Conservation (phyloP, 768 basidiomycete species). For the Piloderma croceum region DNA sequence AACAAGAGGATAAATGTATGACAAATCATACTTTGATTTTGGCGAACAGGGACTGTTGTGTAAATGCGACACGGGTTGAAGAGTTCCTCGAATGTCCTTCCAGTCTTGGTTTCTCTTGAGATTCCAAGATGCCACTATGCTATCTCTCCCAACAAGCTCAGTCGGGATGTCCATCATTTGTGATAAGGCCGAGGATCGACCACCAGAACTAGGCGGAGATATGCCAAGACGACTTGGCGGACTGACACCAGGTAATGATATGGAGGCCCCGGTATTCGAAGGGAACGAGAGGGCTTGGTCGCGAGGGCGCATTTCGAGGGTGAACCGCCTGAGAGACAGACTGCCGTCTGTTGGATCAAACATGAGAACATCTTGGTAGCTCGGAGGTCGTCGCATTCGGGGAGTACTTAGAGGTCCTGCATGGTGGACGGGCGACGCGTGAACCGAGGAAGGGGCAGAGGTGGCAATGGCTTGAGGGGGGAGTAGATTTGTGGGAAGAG, state of each 20-base stretch:
- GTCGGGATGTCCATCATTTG: conserved; percentile 31
- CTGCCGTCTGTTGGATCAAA: conserved; percentile 58
- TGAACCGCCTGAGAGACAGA: conserved; percentile 51
- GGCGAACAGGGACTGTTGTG: too few species aligned
- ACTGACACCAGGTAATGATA: conserved; percentile 54
- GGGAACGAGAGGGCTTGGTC: conserved; percentile 18
- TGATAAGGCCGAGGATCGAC: too few species aligned
- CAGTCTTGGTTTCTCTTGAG: conserved; percentile 47
- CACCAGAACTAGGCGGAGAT: conserved; percentile 22
- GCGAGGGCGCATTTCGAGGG: conserved; percentile 35
- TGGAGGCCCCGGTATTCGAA: conserved; percentile 42
- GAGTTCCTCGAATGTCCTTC: too few species aligned
- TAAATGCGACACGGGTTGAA: too few species aligned
- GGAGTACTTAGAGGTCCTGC: conserved; percentile 21
- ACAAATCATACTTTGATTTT: too few species aligned
- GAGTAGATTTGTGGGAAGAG: conserved; percentile 37
- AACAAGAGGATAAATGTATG: conserved; percentile 1
- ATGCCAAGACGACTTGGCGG: conserved; percentile 33
- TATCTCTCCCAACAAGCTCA: conserved; percentile 34
- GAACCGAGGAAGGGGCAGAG: conserved; percentile 24
- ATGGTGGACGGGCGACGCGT: conserved; percentile 22
- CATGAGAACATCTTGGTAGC: conserved; percentile 61
- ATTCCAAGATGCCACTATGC: conserved; percentile 60
- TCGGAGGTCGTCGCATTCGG: conserved; percentile 33
- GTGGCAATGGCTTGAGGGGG: conserved; percentile 25